Percentiles rank a stretch among this genome's conserved stretches.
phyloP scores from a whole-genome alignment of 2,329 filamentous ascomycete genomes.

The Chaetomiaceae sp. region DNA sequence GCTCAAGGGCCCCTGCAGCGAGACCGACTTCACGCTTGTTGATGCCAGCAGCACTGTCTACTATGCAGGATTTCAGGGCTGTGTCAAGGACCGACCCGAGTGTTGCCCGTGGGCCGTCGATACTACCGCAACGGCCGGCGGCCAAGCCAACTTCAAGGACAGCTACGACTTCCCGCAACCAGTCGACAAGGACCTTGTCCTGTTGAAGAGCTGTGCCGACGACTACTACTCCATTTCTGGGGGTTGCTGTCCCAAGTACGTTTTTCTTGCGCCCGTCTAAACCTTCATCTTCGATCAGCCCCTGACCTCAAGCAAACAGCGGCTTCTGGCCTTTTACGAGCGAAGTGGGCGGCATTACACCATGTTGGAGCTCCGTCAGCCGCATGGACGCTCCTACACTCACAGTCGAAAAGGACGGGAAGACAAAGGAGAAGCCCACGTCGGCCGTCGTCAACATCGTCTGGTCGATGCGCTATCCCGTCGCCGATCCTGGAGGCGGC shows the following conservation, averaged over 20 bases:
- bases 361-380: slow-evolving; percentile 27
- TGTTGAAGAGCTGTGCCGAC: slow-evolving; percentile 22
- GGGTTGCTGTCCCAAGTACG: slow-evolving; percentile 28
- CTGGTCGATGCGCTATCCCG: slow-evolving; percentile 29
- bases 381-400: slow-evolving; percentile 20
- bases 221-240: slow-evolving; percentile 30
- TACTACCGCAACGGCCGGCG: slow-evolving; percentile 9
- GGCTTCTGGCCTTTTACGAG: slow-evolving; percentile 28
- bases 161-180: slow-evolving; percentile 23
- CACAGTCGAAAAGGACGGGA: slow-evolving; percentile 19
- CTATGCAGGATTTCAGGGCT: slow-evolving; percentile 29
- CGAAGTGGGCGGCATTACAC: slow-evolving; percentile 28
- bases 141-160: slow-evolving; percentile 4
- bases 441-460: slow-evolving; percentile 30
- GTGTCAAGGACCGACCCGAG: slow-evolving; percentile 26
- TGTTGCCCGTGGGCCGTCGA: slow-evolving; percentile 29
- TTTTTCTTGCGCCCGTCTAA: background rate
- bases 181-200: slow-evolving; percentile 8
- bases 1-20: slow-evolving; percentile 25
- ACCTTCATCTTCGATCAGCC: background rate
- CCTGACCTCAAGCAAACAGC: slow-evolving; percentile 8
- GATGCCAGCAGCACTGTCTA: slow-evolving; percentile 27
- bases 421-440: slow-evolving; percentile 23
- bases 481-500: slow-evolving; percentile 8
- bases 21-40: slow-evolving; percentile 28